Percentiles rank a stretch among this genome's conserved stretches.
These are phyloP conservation scores for Neospora caninum DNA, from an alignment of 169 alveolate species.

Conservation along the genomic window DNA sequence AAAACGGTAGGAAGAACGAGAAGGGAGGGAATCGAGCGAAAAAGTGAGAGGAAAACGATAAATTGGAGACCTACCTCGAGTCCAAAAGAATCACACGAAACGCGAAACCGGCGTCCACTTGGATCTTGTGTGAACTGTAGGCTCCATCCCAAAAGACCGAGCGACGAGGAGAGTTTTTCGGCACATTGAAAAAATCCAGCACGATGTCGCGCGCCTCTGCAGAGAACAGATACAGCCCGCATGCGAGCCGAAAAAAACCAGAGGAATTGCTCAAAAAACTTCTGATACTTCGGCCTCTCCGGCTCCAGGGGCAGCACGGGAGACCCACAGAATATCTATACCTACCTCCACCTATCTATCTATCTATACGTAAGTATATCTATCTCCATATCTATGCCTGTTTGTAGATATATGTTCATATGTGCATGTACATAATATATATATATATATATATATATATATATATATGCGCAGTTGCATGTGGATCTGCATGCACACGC, in stretches of 20 bases:
- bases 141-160: conserved; percentile 9
- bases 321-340: too few species aligned
- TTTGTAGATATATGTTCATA: too few species aligned
- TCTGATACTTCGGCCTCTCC: too few species aligned
- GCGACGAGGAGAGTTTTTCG: background rate
- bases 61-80: background rate
- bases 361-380: background rate
- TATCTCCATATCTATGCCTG: too few species aligned
- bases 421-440: too few species aligned
- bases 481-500: too few species aligned
- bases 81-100: conserved; percentile 4
- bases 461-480: too few species aligned
- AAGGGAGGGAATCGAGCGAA: background rate
- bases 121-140: background rate
- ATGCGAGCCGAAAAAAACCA: background rate
- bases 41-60: background rate
- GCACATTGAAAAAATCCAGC: conserved; percentile 5
- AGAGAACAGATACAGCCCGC: background rate
- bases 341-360: background rate
- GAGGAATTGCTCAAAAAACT: background rate
- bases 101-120: background rate
- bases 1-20: background rate
- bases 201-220: conserved; percentile 32
- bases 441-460: too few species aligned
- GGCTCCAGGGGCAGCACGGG: too few species aligned